Base-by-base conservation (phyloP, 176 grass and related monocot genomes). In the Tillandsia fasciculata region DNA sequence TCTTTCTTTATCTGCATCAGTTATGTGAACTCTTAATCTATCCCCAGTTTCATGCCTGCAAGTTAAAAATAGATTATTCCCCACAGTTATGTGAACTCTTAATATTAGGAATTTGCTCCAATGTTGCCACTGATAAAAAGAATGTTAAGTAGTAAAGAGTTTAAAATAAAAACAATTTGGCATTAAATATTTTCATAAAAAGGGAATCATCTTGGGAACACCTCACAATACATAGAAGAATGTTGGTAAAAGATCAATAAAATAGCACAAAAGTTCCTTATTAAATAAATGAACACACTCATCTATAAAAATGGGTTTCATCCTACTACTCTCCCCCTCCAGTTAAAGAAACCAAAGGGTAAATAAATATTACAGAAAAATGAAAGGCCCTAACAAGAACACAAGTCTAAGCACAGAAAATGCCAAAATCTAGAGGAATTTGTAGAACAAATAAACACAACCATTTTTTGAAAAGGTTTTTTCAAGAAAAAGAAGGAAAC, bases 11-110 rank as follows among this genome's bases (percentile, higher is more conserved):
- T 87, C 84, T 12, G 93, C 86, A 82, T 92, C 89, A 1, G 89
- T 92, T 72, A 97, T 87, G 10, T 97, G 93, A 66, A 97, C 86
- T 53, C 84, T 74, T 49, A 92, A 68, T 74, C 93, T 79, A 28
- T 97, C 89, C 64, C 68, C 67, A 1, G 59, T 97, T 68, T 97
- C 93, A 63, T 97, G 93, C 82, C 89, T 92, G 65, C 72, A 64
- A 59, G 7, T 42, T n/a, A n/a, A 33, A 33, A 42, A 42, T 42
- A 42, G 33, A 42, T 42, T 42, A 42, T 42, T 42, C 33, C 33
- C 3, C 33, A 42, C 24, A 24, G 24, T 24, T 24, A 24, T 24
- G 24, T 24, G 24, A 24, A 24, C 24, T 24, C 24, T 24, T 24
- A 24, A 24, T 24, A 5, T 7, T 42, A 42, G 33, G 33, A 42